Base-by-base conservation (phyloP, 441 rosid genomes). In the Erodium texanum region DNA sequence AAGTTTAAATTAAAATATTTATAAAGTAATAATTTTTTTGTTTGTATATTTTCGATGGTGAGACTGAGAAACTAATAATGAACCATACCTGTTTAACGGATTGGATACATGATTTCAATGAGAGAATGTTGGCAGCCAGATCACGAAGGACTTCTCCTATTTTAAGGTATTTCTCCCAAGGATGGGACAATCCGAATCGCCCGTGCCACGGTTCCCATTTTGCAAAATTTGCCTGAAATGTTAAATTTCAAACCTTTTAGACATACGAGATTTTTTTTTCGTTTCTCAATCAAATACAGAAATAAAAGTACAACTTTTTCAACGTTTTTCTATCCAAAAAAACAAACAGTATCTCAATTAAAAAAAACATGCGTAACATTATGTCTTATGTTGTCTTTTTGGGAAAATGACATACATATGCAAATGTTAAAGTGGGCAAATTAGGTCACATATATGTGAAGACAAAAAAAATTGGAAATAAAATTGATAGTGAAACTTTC, bases 101-200 rank as follows among this genome's bases (percentile, higher is more conserved):
- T 56, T 58, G 78, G 68, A 83, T 79, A 56, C 82, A 77, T 8
- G 18, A 66, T 64, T 75, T 69, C 10, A 88, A 81, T 54, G 87
- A 82, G 66, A 82, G 69, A 15, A 81, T 79, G 64, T 62, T 70
- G 32, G 77, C 70, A 5, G 91, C 88, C 29, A 81, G 41, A 38
- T 83, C 94, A n/a, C 83, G 70, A 19, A 88, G 84, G 62, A 66
- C 62, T 27, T 82, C 87, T 65, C 85, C 88, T 38, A 83, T 80
- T 43, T 77, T 29, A 11, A 83, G 74, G 77, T 86, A 88, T 54
- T 81, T 86, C 9, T 52, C 16, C 59, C 59, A 52, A 52, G 59
- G 59, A 52, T 52, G 59, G 59, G 59, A 52, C 10, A 52, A 8
- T 5, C 59, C 59, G 5, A 52, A 52, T 52, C 23, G 7, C 20